phyloP scores from a whole-genome alignment of 345 rosid species.

The Citrus sp. region DNA sequence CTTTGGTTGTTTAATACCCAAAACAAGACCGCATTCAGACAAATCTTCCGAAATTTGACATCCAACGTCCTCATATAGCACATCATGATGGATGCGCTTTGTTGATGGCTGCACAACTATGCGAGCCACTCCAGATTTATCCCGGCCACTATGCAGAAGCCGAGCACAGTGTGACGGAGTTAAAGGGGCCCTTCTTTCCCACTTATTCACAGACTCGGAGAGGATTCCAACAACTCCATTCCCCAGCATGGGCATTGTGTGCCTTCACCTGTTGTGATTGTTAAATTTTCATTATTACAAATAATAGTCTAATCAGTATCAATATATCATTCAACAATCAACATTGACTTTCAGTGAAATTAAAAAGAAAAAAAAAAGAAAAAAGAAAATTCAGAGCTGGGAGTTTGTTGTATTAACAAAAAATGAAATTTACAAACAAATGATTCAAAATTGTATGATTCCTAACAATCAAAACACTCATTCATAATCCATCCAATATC shows the following conservation, averaged over 20 bases:
- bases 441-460: not conserved
- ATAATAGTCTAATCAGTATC: not conserved
- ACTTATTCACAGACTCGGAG: constrained; percentile 72
- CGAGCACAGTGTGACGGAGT: constrained; percentile 91
- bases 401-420: not conserved
- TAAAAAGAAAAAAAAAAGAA: too few relatives aligned
- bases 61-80: constrained; percentile 73
- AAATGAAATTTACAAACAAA: not conserved
- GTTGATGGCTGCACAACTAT: constrained; percentile 89
- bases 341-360: not conserved
- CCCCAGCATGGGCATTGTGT: constrained; percentile 63
- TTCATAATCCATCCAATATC: not conserved
- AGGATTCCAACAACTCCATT: constrained; percentile 88
- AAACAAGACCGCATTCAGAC: constrained; percentile 79
- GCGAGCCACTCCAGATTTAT: constrained; percentile 63
- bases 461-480: not conserved
- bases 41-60: constrained; percentile 83
- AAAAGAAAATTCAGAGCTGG: not conserved
- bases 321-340: not conserved
- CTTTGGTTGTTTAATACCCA: constrained; percentile 67
- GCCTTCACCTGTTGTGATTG: constrained; percentile 9
- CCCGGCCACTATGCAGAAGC: constrained; percentile 68
- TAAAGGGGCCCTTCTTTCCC: constrained; percentile 92
- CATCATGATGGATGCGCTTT: constrained; percentile 85
- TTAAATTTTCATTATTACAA: not conserved